phyloP scores from a whole-genome alignment of 2,329 filamentous ascomycete species.

The Colletotrichum sidae region DNA sequence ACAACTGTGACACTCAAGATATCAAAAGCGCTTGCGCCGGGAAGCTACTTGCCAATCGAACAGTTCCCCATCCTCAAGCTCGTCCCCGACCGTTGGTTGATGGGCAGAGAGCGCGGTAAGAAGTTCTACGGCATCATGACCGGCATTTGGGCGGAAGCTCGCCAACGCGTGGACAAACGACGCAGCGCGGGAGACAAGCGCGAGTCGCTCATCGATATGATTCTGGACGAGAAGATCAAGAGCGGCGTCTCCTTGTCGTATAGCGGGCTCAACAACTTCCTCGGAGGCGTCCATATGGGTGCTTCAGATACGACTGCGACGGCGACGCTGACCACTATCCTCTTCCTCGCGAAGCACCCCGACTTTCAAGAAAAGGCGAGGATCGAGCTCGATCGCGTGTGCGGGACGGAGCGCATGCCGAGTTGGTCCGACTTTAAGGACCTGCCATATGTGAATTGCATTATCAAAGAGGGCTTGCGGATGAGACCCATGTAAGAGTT shows the following conservation, averaged over 20 bases:
- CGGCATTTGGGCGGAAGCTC: conserved; percentile 51
- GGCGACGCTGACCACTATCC: conserved; percentile 50
- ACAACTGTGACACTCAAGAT: not conserved
- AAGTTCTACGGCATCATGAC: conserved; percentile 54
- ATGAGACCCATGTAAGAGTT: conserved; percentile 50
- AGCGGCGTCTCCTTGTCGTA: conserved; percentile 38
- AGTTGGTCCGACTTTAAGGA: conserved; percentile 50
- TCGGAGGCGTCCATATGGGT: conserved; percentile 48
- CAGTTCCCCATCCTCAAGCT: conserved; percentile 56
- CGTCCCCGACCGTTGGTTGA: conserved; percentile 55
- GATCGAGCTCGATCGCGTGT: conserved; percentile 51
- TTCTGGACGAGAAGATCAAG: conserved; percentile 52
- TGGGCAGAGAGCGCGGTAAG: conserved; percentile 51
- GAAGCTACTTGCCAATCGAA: conserved; percentile 61
- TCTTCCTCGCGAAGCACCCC: conserved; percentile 55
- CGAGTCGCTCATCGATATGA: conserved; percentile 52
- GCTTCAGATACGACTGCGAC: conserved; percentile 51
- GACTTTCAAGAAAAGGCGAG: conserved; percentile 54
- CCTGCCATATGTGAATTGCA: conserved; percentile 54
- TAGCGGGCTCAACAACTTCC: conserved; percentile 51
- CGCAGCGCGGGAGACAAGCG: conserved; percentile 42
- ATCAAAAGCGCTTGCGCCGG: conserved; percentile 56
- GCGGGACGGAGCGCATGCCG: conserved; percentile 50
- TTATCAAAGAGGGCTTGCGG: conserved; percentile 55
- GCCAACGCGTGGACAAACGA: conserved; percentile 47